Base-by-base conservation (phyloP, 2,329 filamentous ascomycete species). In the Cucurbitaria berberidis region DNA sequence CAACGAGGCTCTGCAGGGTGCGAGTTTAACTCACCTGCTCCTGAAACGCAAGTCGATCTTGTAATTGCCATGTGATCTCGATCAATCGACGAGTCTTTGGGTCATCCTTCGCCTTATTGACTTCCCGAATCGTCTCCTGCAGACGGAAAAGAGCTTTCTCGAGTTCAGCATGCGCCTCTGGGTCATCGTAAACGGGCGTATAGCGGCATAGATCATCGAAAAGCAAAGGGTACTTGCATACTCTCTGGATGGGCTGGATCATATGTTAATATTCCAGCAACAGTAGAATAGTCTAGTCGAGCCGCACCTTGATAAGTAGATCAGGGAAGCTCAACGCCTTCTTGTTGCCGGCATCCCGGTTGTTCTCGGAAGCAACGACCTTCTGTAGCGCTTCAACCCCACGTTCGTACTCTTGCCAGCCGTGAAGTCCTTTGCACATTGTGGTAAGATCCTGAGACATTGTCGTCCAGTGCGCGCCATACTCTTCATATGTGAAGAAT, bases 401-500 rank as follows among this genome's bases (percentile, higher is more conserved):
- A 67, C 86, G 88, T 67, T 96, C 92, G 68, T 92, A 93, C 5
- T 85, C 83, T 39, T 87, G 83, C 90, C 91, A 96, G 45, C 89
- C 83, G 21, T 86, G 86, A 62, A 90, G 83, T 6, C 83, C 84
- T 53, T 86, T 84, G 57, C 89, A 86, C 15, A 88, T 82, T 22
- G 87, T 82, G 29, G 87, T 85, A 30, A 96, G 78, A 59, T 96
- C 91, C 59, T 89, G 86, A 41, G 89, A 86, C 80, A 97, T 89
- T 61, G 91, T 82, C 62, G 96, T 91, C 74, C 95, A 96, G 69
- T 93, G 93, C 45, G 89, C 89, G 30, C 90, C 90, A 72, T 96
- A 99, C 64, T 96, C 90, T 76, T 96, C 90, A 70, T 99, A 99
- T 44, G 89, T 81, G 69, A 90, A 89, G 76, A 98, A 95, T 0